Evolutionary conservation across 805 yeast species (phyloP), one percentile per base, ranked within the genome.

Genomic region (Cyberlindnera mrakii): DNA sequence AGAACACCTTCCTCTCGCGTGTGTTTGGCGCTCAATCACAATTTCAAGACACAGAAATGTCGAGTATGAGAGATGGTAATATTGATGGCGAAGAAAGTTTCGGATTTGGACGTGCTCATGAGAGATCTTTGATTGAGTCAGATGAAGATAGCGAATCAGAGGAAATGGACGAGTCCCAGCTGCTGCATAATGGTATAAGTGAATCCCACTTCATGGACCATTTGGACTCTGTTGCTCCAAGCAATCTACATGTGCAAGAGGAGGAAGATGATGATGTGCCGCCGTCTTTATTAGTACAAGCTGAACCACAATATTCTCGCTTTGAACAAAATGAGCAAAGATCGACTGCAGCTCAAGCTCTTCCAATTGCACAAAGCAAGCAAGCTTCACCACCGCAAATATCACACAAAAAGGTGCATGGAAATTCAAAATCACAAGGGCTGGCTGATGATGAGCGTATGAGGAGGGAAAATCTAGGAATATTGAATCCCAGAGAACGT

Each of bases 401-500:
- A n/a, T n/a, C 40, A 30, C 33, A 31, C 10, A 33, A 23, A n/a
- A 38, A 17, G 3, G 34, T 15, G 17, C 15, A 20, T 17, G 18
- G 29, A 19, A 34, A 15, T 13, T 4, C 32, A 29, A 13, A 31
- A 7, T 17, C 49, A 29, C 18, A n/a, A 23, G 23, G 25, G 27
- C 4, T 13, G 34, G 8, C 20, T 1, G 56, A 52, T 15, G 57
- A 52, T 10, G 62, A 59, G 20, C 42, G 57, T 6, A 37, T 39
- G 9, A 47, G 62, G 37, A 50, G 62, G 30, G 59, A 59, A 6
- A 51, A 43, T 18, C 41, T 72, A 7, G 73, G 75, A 7, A 67
- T 72, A 1, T 56, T 80, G 23, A 76, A 79, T 40, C 77, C 85
- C 1, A 69, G 70, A 46, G 96, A 90, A 57, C 68, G 88, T 39